Evolutionary conservation across 768 basidiomycete genomes (phyloP).

Genomic region (Phanerochaete sordida): DNA sequence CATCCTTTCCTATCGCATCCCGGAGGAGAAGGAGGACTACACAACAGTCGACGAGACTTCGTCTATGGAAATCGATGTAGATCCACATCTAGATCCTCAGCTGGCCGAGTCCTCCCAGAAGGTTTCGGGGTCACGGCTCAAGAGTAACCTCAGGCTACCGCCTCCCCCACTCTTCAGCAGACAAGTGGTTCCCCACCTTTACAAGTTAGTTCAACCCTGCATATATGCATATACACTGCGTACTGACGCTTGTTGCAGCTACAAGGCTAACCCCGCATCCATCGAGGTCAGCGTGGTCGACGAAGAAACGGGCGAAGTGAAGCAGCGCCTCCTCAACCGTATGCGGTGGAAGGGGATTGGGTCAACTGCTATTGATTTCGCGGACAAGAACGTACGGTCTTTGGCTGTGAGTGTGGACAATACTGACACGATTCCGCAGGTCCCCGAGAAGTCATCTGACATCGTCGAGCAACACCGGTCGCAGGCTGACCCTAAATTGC

Average conservation of each 20-base stretch:
- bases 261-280: conserved; percentile 75
- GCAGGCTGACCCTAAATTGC: conserved; percentile 50
- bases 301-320: conserved; percentile 77
- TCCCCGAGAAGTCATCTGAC: conserved; percentile 63
- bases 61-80: conserved; percentile 40
- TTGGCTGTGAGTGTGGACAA: background rate
- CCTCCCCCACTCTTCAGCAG: conserved; percentile 91
- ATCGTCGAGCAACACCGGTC: conserved; percentile 58
- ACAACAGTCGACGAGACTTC: conserved; percentile 28
- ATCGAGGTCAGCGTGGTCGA: conserved; percentile 63
- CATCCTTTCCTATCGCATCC: conserved; percentile 67
- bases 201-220: conserved; percentile 51
- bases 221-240: background rate
- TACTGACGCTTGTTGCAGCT: conserved; percentile 40
- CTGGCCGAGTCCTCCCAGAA: background rate
- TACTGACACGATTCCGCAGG: conserved; percentile 30
- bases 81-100: conserved; percentile 35
- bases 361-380: conserved; percentile 65
- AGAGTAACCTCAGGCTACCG: conserved; percentile 68
- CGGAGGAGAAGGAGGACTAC: conserved; percentile 67
- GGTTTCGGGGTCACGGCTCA: conserved; percentile 15
- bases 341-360: conserved; percentile 86
- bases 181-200: conserved; percentile 73
- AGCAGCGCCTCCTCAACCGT: conserved; percentile 78
- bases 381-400: conserved; percentile 49